These are phyloP conservation scores for Viola odorata DNA, from an alignment of 345 rosid genomes.

Conservation along the genomic window DNA sequence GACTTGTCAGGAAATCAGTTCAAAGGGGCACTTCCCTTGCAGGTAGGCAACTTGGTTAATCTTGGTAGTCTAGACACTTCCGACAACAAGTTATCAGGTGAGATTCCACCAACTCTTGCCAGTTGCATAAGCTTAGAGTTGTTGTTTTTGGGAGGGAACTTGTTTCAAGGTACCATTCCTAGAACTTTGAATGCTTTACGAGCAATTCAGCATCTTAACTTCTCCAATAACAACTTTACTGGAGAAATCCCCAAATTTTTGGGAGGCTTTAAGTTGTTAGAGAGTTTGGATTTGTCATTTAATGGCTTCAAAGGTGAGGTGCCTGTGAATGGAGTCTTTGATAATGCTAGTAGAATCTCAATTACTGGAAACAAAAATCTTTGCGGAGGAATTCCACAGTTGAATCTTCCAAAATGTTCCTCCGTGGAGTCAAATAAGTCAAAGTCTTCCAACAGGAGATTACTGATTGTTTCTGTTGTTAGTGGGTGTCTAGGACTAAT, in stretches of 20 bases:
- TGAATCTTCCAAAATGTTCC: neutral
- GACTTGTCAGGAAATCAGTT: slow-evolving; percentile 6
- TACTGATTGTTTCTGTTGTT: neutral
- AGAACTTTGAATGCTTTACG: slow-evolving; percentile 2
- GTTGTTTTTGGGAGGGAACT: slow-evolving; percentile 7
- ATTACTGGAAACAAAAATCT: neutral
- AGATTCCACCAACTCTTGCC: no score
- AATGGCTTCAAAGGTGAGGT: slow-evolving; percentile 13
- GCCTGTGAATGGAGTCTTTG: slow-evolving; percentile 6
- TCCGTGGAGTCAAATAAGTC: neutral
- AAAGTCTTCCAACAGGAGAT: neutral
- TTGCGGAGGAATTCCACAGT: no score
- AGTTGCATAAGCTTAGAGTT: slow-evolving; percentile 2
- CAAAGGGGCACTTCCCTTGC: neutral
- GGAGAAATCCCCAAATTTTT: slow-evolving; percentile 11
- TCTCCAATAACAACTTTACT: neutral
- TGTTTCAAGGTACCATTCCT: slow-evolving; percentile 9
- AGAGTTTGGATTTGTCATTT: no score
- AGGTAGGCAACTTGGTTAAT: neutral
- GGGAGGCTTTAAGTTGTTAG: neutral
- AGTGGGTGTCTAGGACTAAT: neutral
- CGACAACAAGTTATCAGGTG: no score
- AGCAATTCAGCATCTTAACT: slow-evolving; percentile 4
- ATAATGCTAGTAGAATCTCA: slow-evolving; percentile 1
- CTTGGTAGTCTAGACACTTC: no score